phyloP scores from a whole-genome alignment of 116 monocot species.

The Trichopus zeylanicus region DNA sequence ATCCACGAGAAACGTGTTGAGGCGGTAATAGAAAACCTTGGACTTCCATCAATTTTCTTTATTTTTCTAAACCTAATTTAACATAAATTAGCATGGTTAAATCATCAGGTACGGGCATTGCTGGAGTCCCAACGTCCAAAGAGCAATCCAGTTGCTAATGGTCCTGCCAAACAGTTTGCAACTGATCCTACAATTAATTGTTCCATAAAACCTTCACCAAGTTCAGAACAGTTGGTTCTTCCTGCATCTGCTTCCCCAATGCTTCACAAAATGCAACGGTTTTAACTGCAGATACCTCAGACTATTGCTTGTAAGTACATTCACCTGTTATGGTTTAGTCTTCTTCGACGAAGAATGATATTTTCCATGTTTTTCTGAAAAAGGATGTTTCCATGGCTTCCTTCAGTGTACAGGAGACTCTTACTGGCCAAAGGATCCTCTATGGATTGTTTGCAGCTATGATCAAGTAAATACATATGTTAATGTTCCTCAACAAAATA shows the following conservation, averaged over 20 bases:
- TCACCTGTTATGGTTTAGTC: neutral
- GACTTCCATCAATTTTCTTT: neutral
- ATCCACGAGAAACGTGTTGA: conserved; percentile 52
- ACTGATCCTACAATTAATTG: conserved; percentile 19
- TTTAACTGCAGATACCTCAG: conserved; percentile 12
- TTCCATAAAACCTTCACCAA: conserved; percentile 35
- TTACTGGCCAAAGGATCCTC: too few relatives aligned
- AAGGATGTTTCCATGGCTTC: too few relatives aligned
- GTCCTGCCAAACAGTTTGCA: conserved; percentile 17
- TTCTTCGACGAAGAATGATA: neutral
- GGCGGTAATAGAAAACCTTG: conserved; percentile 22
- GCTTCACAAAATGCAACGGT: conserved; percentile 26
- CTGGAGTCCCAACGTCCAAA: conserved; percentile 28
- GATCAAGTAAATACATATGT: too few relatives aligned
- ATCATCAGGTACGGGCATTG: conserved; percentile 22
- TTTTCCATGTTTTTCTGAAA: too few relatives aligned
- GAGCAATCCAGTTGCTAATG: conserved; percentile 20
- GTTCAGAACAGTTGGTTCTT: conserved; percentile 37
- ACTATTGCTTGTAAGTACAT: neutral
- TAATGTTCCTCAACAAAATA: too few relatives aligned
- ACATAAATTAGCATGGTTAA: neutral
- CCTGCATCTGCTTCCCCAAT: conserved; percentile 22
- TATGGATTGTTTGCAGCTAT: too few relatives aligned
- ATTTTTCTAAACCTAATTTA: neutral
- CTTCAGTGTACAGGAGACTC: too few relatives aligned